Base-by-base conservation (phyloP, 495 filamentous ascomycete species). In the Cudoniella acicularis region DNA sequence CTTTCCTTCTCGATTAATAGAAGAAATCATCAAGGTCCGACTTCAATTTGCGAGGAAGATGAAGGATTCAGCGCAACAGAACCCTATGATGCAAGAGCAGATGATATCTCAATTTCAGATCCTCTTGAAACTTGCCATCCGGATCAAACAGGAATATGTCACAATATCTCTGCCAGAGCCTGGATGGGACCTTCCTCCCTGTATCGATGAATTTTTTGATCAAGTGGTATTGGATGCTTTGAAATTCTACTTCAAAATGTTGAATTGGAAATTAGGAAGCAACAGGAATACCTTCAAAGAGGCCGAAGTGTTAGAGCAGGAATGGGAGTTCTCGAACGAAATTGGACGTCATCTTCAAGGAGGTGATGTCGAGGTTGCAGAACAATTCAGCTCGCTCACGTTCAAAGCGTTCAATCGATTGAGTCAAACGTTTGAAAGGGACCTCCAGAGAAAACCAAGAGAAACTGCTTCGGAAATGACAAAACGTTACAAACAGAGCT, bases 201-300 rank as follows among this genome's bases (percentile, higher is more conserved):
- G 93, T 70, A 96, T 98, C 63, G 94, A 96, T 68, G 94, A 98
- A 61, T 88, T 90, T 51, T 98, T 98, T 66, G 94, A 98, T 67
- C 79, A 84, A n/a, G 90, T 94, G n/a, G 91, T 97, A 6, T 71
- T 98, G 51, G 92, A 97, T 68, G 93, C 93, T 0, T 79, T 98
- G 62, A 95, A 92, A 68, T 98, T 96, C 69, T 98, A 98, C 69
- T 98, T 98, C 77, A 89, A 91, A 64, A 88, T 98, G 75, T 77
- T 98, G 52, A 96, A 96, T 65, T 96, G 92, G 89, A 97, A 97
- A 69, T 77, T 98, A 47, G 91, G 91, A 67, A 90, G 91, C 46
- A 98, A 97, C 74, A 97, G 96, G 69, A 98, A 98, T 72, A 96
- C 94, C 0, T 98, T 98, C 80, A 98, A 98, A 69, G 94, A 98